Base-by-base conservation (phyloP, 495 filamentous ascomycete species). In the Pseudomonodictys pantanalensis region DNA sequence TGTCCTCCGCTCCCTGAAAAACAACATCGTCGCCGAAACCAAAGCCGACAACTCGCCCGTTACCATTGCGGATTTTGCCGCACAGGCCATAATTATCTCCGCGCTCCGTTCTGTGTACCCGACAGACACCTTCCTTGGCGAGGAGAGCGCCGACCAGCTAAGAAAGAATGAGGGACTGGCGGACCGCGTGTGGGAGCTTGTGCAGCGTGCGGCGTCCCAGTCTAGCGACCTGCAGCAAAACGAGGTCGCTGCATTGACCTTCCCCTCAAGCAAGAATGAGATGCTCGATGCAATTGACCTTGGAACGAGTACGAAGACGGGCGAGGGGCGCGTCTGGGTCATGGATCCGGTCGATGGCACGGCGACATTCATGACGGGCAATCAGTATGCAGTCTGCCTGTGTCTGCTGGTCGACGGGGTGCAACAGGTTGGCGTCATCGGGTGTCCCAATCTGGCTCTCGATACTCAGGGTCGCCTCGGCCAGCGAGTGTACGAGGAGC, bases 271-370 rank as follows among this genome's bases (percentile, higher is more conserved):
- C 11, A 72, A 73, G 12, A 79, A 83, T 28, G 76, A 82, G 54
- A 79, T 88, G 75, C 79, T 86, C 32, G 62, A 78, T 15, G 62
- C 82, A 48, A 86, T 90, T 62, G 85, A 88, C 67, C 72, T 79
- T 43, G 84, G 84, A 0, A 65, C 62, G 0, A 71, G 73, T 1
- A 69, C 74, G 2, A 68, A 79, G 3, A 73, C 79, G 1, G n/a
- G 20, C n/a, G 32, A 33, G 17, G 63, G 63, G 1, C 1, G 63
- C 2, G 58, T 66, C 9, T 89, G 85, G 85, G 81, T 86, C 2
- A 78, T 89, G 30, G 86, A 89, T 66, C 86, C 86, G 0, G 86
- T 89, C 43, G 86, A 89, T 58, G 86, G 86, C 23, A 89, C 86
- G 0, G 80, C 79, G 33, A 84, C 83, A 2, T 89, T 85, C 52